A percentile compares a stretch with the other conserved stretches of the same genome.
phyloP scores from a whole-genome alignment of 176 grass and related monocot species.

The Phoenix roebelenii region DNA sequence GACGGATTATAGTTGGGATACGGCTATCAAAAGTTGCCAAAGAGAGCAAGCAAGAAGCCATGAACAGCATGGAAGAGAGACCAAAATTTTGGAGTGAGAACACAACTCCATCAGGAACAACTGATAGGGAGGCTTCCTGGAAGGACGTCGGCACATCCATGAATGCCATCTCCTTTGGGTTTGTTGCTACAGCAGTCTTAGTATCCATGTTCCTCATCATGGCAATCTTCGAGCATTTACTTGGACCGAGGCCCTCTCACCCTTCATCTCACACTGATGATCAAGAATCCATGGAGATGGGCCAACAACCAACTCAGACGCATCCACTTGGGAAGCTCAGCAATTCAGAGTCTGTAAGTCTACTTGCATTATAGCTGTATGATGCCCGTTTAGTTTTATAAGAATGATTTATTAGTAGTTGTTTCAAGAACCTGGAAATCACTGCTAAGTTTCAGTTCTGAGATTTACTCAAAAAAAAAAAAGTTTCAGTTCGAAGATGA shows the following conservation, averaged over 20 bases:
- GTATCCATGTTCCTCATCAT: slow-evolving; percentile 19
- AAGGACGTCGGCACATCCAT: slow-evolving; percentile 7
- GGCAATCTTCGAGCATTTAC: slow-evolving; percentile 10
- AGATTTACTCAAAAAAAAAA: too few relatives aligned
- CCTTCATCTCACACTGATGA: not conserved
- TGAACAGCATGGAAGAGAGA: not conserved
- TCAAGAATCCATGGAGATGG: not conserved
- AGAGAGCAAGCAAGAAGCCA: not conserved
- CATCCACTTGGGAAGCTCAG: too few relatives aligned
- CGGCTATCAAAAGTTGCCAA: too few relatives aligned
- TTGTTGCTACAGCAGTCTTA: slow-evolving; percentile 7
- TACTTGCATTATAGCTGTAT: too few relatives aligned
- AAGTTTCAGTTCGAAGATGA: too few relatives aligned
- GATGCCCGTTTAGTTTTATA: too few relatives aligned
- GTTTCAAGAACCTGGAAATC: too few relatives aligned
- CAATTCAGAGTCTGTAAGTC: too few relatives aligned
- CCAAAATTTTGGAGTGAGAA: slow-evolving; percentile 3
- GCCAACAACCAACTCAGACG: too few relatives aligned
- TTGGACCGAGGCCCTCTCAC: slow-evolving; percentile 1
- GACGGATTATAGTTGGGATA: too few relatives aligned
- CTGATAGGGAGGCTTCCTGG: not conserved
- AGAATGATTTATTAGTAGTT: too few relatives aligned
- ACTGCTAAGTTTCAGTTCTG: too few relatives aligned
- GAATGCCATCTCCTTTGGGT: slow-evolving; percentile 12
- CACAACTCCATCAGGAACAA: not conserved